A percentile compares a stretch with the other conserved stretches of the same genome.
phyloP scores from a whole-genome alignment of 2,329 filamentous ascomycete species.

The Orbilia blumenaviensis region DNA sequence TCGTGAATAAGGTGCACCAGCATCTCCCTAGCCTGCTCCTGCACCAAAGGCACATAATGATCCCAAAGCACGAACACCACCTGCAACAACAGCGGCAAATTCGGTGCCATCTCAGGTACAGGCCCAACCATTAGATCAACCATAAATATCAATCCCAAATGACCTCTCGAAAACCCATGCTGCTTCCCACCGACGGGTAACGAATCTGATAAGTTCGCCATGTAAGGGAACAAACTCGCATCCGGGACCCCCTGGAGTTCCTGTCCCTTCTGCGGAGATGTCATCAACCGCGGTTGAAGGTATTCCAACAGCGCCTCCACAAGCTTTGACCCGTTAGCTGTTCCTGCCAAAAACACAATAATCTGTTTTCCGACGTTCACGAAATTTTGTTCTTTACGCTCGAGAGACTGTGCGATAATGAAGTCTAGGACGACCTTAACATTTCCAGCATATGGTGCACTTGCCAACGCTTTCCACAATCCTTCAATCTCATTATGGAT shows the following conservation, averaged over 20 bases:
- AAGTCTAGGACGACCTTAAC: constrained; percentile 95
- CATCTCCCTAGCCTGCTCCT: constrained; percentile 97
- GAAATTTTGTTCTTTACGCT: constrained; percentile 95
- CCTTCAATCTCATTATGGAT: constrained; percentile 97
- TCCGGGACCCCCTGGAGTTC: constrained; percentile 76
- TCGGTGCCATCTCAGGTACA: constrained; percentile 78
- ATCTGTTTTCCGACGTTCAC: constrained; percentile 98
- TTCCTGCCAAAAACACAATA: constrained; percentile 93
- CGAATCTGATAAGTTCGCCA: constrained; percentile 81
- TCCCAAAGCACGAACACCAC: constrained; percentile 96
- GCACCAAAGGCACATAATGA: constrained; percentile 91
- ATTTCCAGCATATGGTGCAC: constrained; percentile 89
- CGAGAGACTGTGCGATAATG: constrained; percentile 91
- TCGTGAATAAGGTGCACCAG: constrained; percentile 97
- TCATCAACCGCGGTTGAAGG: constrained; percentile 95
- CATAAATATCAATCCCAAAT: constrained; percentile 88
- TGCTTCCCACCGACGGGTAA: constrained; percentile 90
- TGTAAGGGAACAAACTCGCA: constrained; percentile 79
- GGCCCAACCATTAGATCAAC: constrained; percentile 97
- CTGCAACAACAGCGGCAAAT: constrained; percentile 85
- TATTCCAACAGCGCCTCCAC: constrained; percentile 92
- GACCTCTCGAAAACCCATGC: constrained; percentile 87
- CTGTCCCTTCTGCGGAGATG: constrained; percentile 79
- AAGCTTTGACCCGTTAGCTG: constrained; percentile 83
- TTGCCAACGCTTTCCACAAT: constrained; percentile 94